phyloP scores from a whole-genome alignment of 148 eudicot species.

The Silene latifolia region DNA sequence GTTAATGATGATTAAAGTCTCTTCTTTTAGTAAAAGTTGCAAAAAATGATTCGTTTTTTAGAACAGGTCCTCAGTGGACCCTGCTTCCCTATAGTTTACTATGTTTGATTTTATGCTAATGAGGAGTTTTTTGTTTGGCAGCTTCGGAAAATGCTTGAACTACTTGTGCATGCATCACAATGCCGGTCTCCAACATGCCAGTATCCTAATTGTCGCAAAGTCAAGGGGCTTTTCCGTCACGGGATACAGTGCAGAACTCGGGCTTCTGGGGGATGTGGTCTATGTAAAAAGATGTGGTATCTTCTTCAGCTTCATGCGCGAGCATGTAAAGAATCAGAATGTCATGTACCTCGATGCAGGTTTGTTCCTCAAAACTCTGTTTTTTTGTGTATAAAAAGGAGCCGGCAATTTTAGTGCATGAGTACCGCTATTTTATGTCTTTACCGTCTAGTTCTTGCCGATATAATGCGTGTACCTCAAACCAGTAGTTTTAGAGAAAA shows the following conservation, averaged over 20 bases:
- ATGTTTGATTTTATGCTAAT: conserved; percentile 9
- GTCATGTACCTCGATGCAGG: conserved; percentile 97
- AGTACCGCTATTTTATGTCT: too few relatives aligned
- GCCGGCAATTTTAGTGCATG: too few relatives aligned
- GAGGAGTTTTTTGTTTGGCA: conserved; percentile 28
- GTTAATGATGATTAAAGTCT: not conserved
- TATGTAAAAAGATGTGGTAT: conserved; percentile 98
- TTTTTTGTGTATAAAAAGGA: too few relatives aligned
- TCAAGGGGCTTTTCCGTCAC: conserved; percentile 95
- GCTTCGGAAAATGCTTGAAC: conserved; percentile 97
- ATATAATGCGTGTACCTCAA: too few relatives aligned
- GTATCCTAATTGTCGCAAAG: conserved; percentile 87
- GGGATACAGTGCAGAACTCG: conserved; percentile 82
- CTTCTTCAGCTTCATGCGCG: conserved; percentile 97
- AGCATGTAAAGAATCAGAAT: conserved; percentile 88
- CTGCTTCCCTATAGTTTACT: not conserved
- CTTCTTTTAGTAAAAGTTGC: not conserved
- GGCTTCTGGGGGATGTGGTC: conserved; percentile 82
- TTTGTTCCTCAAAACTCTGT: conserved; percentile 25
- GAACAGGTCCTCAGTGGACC: not conserved
- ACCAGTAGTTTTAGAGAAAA: not conserved
- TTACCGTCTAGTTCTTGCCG: too few relatives aligned
- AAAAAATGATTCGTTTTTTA: not conserved
- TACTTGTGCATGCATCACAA: conserved; percentile 91
- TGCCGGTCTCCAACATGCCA: conserved; percentile 81